phyloP scores from a whole-genome alignment of 2,329 filamentous ascomycete species.

The Ascochyta fabae region DNA sequence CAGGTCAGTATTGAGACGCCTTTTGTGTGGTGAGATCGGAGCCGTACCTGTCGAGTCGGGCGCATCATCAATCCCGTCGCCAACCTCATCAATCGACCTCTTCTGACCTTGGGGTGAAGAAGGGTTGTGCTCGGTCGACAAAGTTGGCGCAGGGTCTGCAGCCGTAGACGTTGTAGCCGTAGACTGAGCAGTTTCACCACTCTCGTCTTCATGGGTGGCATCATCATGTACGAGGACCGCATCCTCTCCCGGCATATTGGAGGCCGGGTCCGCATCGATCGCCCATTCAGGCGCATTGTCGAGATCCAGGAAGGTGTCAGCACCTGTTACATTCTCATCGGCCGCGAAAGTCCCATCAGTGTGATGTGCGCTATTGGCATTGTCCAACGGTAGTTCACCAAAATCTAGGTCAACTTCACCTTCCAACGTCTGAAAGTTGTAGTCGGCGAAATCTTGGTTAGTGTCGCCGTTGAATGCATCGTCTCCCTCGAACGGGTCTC shows the following conservation, averaged over 20 bases:
- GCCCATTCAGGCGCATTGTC: conserved; percentile 28
- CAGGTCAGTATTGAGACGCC: conserved; percentile 19
- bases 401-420: conserved; percentile 24
- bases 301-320: conserved; percentile 29
- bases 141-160: conserved; percentile 35
- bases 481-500: conserved; percentile 20
- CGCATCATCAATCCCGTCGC: conserved; percentile 35
- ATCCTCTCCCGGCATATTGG: conserved; percentile 17
- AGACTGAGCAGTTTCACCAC: conserved; percentile 31
- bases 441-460: conserved; percentile 34
- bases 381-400: conserved; percentile 12
- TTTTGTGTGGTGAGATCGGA: background rate
- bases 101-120: conserved; percentile 42
- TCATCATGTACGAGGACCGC: conserved; percentile 16
- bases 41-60: conserved; percentile 39
- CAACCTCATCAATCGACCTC: conserved; percentile 43
- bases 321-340: conserved; percentile 19
- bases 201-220: conserved; percentile 28
- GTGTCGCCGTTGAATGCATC: conserved; percentile 23
- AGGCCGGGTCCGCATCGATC: conserved; percentile 19
- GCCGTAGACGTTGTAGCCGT: conserved; percentile 35
- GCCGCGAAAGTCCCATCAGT: conserved; percentile 14
- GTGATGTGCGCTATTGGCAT: conserved; percentile 12
- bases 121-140: conserved; percentile 30
- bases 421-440: conserved; percentile 26